Conservation (phyloP, 805 yeast genomes). For the Blastobotrys muscicola region DNA sequence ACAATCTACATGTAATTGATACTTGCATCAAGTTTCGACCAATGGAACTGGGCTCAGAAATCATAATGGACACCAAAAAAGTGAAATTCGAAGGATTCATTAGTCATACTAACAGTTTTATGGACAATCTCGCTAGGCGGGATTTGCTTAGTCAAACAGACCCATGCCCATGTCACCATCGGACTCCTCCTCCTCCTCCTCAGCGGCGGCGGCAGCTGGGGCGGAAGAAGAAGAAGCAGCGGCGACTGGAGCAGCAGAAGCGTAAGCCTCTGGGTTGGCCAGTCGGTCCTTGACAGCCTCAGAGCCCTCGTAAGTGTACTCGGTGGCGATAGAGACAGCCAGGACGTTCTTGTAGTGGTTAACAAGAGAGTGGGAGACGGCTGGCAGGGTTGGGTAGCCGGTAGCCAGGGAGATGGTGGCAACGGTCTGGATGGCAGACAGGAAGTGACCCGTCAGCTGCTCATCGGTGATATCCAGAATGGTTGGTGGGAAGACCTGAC, state of each 20-base stretch:
- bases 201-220: slow-evolving; percentile 60
- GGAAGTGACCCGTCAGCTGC: slow-evolving; percentile 86
- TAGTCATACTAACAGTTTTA: too few relatives aligned
- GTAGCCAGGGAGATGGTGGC: slow-evolving; percentile 95
- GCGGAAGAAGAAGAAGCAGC: slow-evolving; percentile 58
- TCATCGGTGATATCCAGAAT: slow-evolving; percentile 98
- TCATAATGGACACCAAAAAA: too few relatives aligned
- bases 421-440: slow-evolving; percentile 84
- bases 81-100: too few relatives aligned
- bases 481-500: slow-evolving; percentile 94
- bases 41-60: too few relatives aligned
- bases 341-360: slow-evolving; percentile 98
- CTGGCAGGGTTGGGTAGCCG: slow-evolving; percentile 99
- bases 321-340: slow-evolving; percentile 96
- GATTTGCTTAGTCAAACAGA: slow-evolving; percentile 77
- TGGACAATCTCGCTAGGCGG: not conserved
- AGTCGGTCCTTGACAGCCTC: slow-evolving; percentile 99
- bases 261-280: slow-evolving; percentile 99
- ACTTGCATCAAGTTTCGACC: too few relatives aligned
- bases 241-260: slow-evolving; percentile 98
- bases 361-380: slow-evolving; percentile 97
- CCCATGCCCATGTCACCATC: slow-evolving; percentile 58
- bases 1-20: too few relatives aligned
- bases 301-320: slow-evolving; percentile 98
- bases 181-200: slow-evolving; percentile 66